Percentiles rank a stretch among this genome's conserved stretches.
These are phyloP conservation scores for Fagopyrum esculentum DNA, from an alignment of 148 eudicot species.

Conservation along the genomic window DNA sequence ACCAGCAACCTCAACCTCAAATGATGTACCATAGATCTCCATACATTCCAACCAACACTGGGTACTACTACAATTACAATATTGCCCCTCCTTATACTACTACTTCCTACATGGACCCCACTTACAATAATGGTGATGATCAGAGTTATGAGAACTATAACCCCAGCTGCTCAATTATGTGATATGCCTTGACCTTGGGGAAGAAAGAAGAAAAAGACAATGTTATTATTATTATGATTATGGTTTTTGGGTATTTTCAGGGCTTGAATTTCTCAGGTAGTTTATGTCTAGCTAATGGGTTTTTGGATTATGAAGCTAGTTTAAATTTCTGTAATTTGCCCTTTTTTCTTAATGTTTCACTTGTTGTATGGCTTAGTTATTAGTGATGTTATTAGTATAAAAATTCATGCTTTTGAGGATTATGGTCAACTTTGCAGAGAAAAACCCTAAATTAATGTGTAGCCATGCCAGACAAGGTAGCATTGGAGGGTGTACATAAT, in stretches of 20 bases:
- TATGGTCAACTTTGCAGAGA: conserved; percentile 15
- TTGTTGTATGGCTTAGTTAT: not conserved
- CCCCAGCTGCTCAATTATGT: conserved; percentile 62
- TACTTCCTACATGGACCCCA: conserved; percentile 23
- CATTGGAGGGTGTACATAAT: conserved; percentile 8
- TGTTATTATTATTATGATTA: not conserved
- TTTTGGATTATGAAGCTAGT: conserved; percentile 13
- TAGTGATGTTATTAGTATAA: not conserved
- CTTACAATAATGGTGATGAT: conserved; percentile 5
- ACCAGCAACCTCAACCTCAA: conserved; percentile 32
- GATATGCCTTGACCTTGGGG: not conserved
- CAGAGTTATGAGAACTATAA: conserved; percentile 45
- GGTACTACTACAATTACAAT: conserved; percentile 51
- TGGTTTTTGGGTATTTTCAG: not conserved
- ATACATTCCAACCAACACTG: conserved; percentile 46
- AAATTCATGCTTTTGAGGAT: conserved; percentile 13
- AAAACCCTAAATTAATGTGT: conserved; percentile 9
- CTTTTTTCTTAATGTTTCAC: not conserved
- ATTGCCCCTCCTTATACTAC: conserved; percentile 35
- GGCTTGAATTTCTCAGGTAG: not conserved
- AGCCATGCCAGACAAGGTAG: conserved; percentile 13
- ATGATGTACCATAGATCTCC: conserved; percentile 77
- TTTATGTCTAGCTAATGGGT: conserved; percentile 5
- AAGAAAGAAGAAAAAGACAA: not conserved
- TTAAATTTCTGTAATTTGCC: not conserved